Base-by-base conservation (phyloP, 805 yeast species). In the Myxozyma mucilagina region DNA sequence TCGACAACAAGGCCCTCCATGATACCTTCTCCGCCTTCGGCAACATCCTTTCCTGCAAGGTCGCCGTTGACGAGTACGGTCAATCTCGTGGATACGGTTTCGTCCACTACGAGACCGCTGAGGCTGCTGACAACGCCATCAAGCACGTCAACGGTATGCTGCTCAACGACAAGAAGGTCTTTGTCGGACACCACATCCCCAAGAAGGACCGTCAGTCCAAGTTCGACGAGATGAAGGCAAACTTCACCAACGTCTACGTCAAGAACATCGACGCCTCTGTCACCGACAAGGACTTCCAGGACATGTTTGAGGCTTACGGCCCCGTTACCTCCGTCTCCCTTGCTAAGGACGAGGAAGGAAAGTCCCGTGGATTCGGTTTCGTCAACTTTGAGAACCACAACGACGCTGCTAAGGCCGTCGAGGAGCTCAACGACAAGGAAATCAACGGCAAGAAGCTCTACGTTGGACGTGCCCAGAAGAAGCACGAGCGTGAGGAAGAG, bases 401-500 rank as follows among this genome's bases (percentile, higher is more conserved):
- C 73, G 82, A 85, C 70, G 99, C 99, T 69, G 84, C 82, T 71
- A 84, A 85, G 79, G 97, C 98, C 64, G 96, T 93, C 70, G 97
- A 90, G 57, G 94, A 82, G 73, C 85, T 93, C 76, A 89, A 94
- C 80, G 97, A 87, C 76, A 80, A 78, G 70, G 98, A 94, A 75
- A 77, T 87, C 76, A 85, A 84, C 72, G 96, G 94, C 73, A 90
- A 89, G 81, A 84, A 81, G 78, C 79, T 94, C 68, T 94, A 86
- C 77, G 99, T 93, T 73, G 97, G 97, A 73, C 90, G 99, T 80
- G 99, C 99, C 71, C 99, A 94, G 83, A 93, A 91, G 91, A 93
- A 91, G 85, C 84, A 89, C 79, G 99, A 94, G 85, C 92, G 99
- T 83, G 79, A 87, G 74, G 96, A 90, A 81, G 96, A 91, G 80